Evolutionary conservation across 441 rosid species (phyloP).

Genomic region (Erysimum cheiri): DNA sequence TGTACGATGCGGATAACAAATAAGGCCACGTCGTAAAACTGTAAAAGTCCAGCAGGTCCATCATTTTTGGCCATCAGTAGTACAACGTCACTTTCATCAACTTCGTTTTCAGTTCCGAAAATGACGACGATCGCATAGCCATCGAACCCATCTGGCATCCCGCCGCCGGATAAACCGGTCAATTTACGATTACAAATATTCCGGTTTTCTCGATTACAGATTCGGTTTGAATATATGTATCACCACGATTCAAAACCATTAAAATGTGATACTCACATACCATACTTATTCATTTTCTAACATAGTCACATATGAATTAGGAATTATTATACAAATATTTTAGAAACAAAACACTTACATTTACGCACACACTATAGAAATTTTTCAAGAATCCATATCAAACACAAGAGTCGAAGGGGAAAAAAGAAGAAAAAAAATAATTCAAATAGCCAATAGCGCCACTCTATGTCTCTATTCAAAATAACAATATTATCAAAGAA

Average conservation of each 20-base stretch:
- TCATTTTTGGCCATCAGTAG: background rate
- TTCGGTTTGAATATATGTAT: background rate
- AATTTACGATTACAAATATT: background rate
- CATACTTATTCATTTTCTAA: too few relatives aligned
- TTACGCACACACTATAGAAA: too few relatives aligned
- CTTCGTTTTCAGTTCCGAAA: constrained; percentile 26
- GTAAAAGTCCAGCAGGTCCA: background rate
- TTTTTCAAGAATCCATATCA: too few relatives aligned
- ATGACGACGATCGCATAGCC: constrained; percentile 12
- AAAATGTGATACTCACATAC: background rate
- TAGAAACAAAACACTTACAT: too few relatives aligned
- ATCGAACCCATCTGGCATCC: constrained; percentile 7
- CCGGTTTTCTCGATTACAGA: constrained; percentile 7
- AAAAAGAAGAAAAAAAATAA: too few relatives aligned
- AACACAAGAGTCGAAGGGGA: too few relatives aligned
- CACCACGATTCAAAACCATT: background rate
- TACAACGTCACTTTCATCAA: constrained; percentile 14
- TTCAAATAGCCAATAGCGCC: too few relatives aligned
- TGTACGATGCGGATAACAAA: too few relatives aligned
- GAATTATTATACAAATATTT: too few relatives aligned
- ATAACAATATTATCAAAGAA: too few relatives aligned
- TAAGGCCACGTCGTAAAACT: constrained; percentile 22
- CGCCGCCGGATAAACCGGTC: constrained; percentile 22
- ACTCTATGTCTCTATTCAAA: too few relatives aligned
- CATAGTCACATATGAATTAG: too few relatives aligned